Percentiles rank a stretch among this genome's conserved stretches.
These are phyloP conservation scores for Yarrowia sp. DNA, from an alignment of 805 yeast genomes.

Conservation along the genomic window DNA sequence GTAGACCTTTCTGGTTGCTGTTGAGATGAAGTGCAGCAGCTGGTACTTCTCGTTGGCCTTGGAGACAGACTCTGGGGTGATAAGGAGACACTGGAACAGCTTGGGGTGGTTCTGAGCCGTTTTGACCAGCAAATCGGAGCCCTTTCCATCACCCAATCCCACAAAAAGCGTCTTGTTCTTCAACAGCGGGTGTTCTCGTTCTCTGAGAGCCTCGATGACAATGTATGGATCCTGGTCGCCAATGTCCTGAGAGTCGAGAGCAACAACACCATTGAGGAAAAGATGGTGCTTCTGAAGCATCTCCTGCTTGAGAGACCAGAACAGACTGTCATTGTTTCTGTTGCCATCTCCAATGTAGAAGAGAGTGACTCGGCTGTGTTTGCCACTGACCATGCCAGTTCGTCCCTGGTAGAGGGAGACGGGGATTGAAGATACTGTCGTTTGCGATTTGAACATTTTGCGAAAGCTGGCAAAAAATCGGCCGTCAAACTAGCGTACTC, in stretches of 20 bases:
- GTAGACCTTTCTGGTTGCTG: background rate
- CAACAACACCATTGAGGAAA: slow-evolving; percentile 2
- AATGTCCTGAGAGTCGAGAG: background rate
- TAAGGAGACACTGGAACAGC: slow-evolving; percentile 2
- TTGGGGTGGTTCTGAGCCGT: background rate
- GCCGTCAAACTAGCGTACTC: background rate
- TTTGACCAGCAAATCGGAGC: background rate
- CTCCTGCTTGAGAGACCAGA: background rate
- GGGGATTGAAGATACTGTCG: background rate
- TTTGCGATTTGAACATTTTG: background rate
- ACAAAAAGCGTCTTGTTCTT: background rate
- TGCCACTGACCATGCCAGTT: slow-evolving; percentile 15
- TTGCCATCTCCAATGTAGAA: slow-evolving; percentile 9
- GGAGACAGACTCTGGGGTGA: background rate
- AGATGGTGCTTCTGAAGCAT: background rate
- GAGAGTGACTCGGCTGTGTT: background rate
- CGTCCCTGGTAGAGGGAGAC: background rate
- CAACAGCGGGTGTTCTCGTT: background rate
- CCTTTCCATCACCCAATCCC: background rate
- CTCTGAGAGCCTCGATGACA: background rate
- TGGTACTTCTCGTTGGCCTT: background rate
- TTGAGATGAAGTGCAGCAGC: background rate
- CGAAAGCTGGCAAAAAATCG: background rate
- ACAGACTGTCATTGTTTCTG: background rate
- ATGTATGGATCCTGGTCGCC: background rate